A percentile compares a stretch with the other conserved stretches of the same genome.
Evolutionary conservation across 805 yeast species (phyloP).

Genomic region (Lipomyces starkeyi): DNA sequence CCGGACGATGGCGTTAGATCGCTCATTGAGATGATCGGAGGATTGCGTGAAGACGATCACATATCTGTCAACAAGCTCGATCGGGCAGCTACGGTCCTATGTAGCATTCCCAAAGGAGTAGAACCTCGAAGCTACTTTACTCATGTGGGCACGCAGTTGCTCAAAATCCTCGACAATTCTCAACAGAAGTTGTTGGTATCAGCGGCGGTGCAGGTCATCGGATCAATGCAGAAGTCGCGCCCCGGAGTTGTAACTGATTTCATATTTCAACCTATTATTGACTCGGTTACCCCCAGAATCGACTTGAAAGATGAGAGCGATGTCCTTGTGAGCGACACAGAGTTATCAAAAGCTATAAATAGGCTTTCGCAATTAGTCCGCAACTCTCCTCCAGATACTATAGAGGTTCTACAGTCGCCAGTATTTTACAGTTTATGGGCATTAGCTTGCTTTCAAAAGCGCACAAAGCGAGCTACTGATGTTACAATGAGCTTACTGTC

Average conservation of each 20-base stretch:
- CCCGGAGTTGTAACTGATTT: constrained; percentile 63
- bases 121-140: constrained; percentile 58
- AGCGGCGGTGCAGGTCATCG: constrained; percentile 59
- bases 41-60: constrained; percentile 74
- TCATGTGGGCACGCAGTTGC: constrained; percentile 68
- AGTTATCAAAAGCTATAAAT: constrained; percentile 48
- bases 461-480: constrained; percentile 33
- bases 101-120: constrained; percentile 64
- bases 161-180: constrained; percentile 60
- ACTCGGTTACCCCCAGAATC: constrained; percentile 12
- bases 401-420: constrained; percentile 10
- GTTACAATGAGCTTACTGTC: constrained; percentile 19
- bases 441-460: constrained; percentile 22
- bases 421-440: constrained; percentile 29
- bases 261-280: constrained; percentile 49
- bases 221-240: constrained; percentile 48
- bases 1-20: constrained; percentile 71
- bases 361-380: constrained; percentile 23
- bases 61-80: constrained; percentile 69
- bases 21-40: constrained; percentile 76
- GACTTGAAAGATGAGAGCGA: neutral
- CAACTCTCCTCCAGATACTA: constrained; percentile 22
- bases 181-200: constrained; percentile 52
- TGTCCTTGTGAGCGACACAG: constrained; percentile 44
- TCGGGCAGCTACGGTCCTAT: constrained; percentile 67